Evolutionary conservation across 805 yeast species (phyloP).

Genomic region (Hanseniaspora meyeri): DNA sequence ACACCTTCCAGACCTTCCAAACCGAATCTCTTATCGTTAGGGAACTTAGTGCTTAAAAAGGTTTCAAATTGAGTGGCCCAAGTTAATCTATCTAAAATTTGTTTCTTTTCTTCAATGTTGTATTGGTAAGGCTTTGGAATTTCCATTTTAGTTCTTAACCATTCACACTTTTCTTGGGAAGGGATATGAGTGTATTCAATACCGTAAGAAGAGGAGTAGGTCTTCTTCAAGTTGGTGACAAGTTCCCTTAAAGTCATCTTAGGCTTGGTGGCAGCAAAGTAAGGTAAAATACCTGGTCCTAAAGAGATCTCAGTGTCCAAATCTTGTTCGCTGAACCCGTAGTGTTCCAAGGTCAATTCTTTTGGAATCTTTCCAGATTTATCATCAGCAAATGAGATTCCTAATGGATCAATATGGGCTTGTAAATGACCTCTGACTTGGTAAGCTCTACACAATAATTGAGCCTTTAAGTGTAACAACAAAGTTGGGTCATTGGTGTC

Average conservation of each 20-base stretch:
- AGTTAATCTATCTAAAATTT: constrained; percentile 86
- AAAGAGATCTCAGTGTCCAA: constrained; percentile 69
- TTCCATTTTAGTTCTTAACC: constrained; percentile 95
- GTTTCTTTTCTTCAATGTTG: constrained; percentile 82
- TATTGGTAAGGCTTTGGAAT: constrained; percentile 78
- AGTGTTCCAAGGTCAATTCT: constrained; percentile 84
- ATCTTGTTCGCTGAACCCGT: constrained; percentile 82
- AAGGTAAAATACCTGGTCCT: constrained; percentile 95
- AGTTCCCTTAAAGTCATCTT: constrained; percentile 68
- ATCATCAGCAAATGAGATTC: constrained; percentile 70
- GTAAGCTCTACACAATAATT: constrained; percentile 91
- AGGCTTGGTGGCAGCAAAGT: constrained; percentile 57
- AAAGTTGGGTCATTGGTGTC: constrained; percentile 42
- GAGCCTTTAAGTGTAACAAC: constrained; percentile 82
- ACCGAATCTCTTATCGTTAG: constrained; percentile 97
- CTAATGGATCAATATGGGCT: constrained; percentile 93
- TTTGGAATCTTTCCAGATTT: constrained; percentile 45
- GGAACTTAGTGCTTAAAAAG: constrained; percentile 88
- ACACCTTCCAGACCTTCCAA: constrained; percentile 96
- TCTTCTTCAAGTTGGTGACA: constrained; percentile 61
- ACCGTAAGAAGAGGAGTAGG: constrained; percentile 84
- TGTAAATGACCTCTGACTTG: constrained; percentile 97
- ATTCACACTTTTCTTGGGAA: constrained; percentile 87
- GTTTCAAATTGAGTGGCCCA: constrained; percentile 94
- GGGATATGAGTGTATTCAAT: constrained; percentile 95